Percentiles rank a stretch among this genome's conserved stretches.
Conservation (phyloP, 208 protist species). For the Trypanosoma vivax region DNA sequence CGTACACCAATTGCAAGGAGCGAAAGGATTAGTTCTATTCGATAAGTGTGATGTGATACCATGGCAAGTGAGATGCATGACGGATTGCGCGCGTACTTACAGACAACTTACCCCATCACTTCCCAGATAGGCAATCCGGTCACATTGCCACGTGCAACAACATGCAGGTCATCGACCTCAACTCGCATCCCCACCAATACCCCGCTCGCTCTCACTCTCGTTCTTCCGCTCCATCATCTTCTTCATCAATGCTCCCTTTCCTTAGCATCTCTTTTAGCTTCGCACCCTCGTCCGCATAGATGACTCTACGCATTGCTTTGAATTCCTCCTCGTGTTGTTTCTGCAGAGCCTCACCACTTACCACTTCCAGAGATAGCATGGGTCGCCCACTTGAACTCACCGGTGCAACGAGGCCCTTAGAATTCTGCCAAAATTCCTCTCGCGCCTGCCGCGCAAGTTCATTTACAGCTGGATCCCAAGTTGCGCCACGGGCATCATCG, state of each 20-base stretch:
- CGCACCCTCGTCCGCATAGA: constrained; percentile 84
- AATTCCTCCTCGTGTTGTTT: constrained; percentile 60
- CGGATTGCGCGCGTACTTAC: too few relatives aligned
- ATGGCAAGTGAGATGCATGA: too few relatives aligned
- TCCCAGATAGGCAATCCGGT: too few relatives aligned
- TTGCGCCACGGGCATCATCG: constrained; percentile 1
- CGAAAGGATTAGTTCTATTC: too few relatives aligned
- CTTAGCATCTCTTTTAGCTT: constrained; percentile 66
- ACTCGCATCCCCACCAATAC: background rate
- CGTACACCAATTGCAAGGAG: too few relatives aligned
- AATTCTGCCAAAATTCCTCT: constrained; percentile 32
- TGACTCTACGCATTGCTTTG: constrained; percentile 62
- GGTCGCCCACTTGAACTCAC: constrained; percentile 49
- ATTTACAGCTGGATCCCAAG: constrained; percentile 73
- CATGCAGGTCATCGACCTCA: background rate
- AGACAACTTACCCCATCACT: too few relatives aligned
- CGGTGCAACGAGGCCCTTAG: constrained; percentile 31
- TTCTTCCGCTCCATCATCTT: background rate
- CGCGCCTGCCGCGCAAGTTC: constrained; percentile 51
- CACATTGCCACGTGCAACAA: too few relatives aligned
- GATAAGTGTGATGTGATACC: too few relatives aligned
- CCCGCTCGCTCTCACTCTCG: background rate
- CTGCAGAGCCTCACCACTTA: constrained; percentile 41
- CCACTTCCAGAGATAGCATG: constrained; percentile 46
- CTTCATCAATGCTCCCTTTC: constrained; percentile 19